These are phyloP conservation scores for Fusarium hostae DNA, from an alignment of 2,329 filamentous ascomycete species.

Conservation along the genomic window DNA sequence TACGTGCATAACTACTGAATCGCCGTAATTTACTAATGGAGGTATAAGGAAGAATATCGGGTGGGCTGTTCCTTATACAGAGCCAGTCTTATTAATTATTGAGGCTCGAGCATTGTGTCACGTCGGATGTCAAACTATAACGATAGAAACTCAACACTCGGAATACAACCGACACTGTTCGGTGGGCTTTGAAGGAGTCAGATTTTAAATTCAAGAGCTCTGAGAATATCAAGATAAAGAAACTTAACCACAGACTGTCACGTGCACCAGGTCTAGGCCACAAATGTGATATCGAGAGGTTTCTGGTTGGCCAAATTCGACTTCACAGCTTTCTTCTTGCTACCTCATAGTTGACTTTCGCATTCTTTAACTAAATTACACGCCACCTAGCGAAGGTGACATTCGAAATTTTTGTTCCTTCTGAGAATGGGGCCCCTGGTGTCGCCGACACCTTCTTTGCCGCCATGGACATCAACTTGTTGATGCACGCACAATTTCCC, in stretches of 20 bases:
- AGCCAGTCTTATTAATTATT: background rate
- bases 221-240: background rate
- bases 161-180: background rate
- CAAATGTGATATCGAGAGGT: constrained; percentile 15
- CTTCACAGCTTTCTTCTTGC: constrained; percentile 4
- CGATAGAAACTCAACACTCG: background rate
- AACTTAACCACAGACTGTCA: constrained; percentile 2
- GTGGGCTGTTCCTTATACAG: background rate
- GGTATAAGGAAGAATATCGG: background rate
- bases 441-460: constrained; percentile 50
- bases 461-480: constrained; percentile 53
- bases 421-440: constrained; percentile 38
- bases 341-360: background rate
- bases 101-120: background rate
- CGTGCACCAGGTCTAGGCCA: constrained; percentile 20
- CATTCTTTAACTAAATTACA: background rate
- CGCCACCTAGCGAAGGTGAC: constrained; percentile 34
- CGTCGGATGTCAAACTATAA: background rate
- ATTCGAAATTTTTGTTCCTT: constrained; percentile 44
- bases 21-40: too few relatives aligned
- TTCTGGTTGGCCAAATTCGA: constrained; percentile 29
- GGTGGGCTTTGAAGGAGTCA: background rate
- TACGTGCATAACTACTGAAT: too few relatives aligned
- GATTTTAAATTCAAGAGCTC: background rate
- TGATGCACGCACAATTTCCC: constrained; percentile 56